A percentile compares a stretch with the other conserved stretches of the same genome.
Conservation (phyloP, 768 basidiomycete genomes). For the Ramaria sp. region DNA sequence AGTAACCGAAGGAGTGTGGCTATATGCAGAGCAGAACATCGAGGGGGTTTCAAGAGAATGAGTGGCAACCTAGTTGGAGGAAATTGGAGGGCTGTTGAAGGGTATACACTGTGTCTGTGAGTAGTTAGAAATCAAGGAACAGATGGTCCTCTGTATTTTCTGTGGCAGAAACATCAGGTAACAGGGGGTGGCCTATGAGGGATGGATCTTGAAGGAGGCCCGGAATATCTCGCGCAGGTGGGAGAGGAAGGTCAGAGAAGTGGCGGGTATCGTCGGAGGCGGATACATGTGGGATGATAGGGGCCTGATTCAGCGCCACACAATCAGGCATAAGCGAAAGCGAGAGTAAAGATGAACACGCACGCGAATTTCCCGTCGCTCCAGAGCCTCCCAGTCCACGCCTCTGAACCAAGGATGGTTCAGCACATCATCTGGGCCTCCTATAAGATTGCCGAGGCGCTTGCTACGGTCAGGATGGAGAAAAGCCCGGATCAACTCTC, state of each 20-base stretch:
- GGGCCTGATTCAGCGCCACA: slow-evolving; percentile 41
- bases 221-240: slow-evolving; percentile 67
- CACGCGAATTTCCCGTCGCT: slow-evolving; percentile 78
- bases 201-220: slow-evolving; percentile 37
- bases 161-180: slow-evolving; percentile 2
- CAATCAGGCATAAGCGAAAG: neutral
- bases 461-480: slow-evolving; percentile 87
- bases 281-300: slow-evolving; percentile 74
- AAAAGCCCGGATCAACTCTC: slow-evolving; percentile 80
- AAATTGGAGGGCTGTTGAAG: neutral
- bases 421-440: slow-evolving; percentile 84
- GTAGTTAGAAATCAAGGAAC: slow-evolving; percentile 10
- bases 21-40: neutral
- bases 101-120: neutral
- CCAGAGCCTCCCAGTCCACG: slow-evolving; percentile 85
- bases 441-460: slow-evolving; percentile 85
- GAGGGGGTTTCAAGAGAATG: neutral
- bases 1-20: neutral
- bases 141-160: slow-evolving; percentile 2
- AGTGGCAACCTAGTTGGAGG: neutral
- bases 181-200: slow-evolving; percentile 1
- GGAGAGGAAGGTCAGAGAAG: slow-evolving; percentile 73
- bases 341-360: slow-evolving; percentile 17
- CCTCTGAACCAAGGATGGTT: slow-evolving; percentile 93
- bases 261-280: slow-evolving; percentile 79